Conservation (phyloP, 148 eudicot genomes). For the Vaccinium corymbosum region DNA sequence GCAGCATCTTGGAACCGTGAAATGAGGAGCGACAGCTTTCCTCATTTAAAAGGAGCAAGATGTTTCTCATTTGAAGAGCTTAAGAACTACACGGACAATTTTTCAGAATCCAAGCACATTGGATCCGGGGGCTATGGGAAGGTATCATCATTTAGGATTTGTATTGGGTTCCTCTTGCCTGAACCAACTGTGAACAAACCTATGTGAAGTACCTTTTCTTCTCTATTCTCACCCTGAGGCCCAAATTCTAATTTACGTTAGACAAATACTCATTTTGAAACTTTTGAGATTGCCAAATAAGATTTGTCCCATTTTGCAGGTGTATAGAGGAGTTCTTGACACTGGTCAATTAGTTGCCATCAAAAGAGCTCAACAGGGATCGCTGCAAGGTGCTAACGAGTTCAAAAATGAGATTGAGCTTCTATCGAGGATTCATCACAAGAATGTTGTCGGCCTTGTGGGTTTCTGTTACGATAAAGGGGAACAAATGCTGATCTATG, state of each 20-base stretch:
- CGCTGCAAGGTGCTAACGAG: slow-evolving; percentile 58
- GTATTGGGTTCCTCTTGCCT: slow-evolving; percentile 20
- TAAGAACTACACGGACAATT: slow-evolving; percentile 39
- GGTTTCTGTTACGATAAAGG: slow-evolving; percentile 59
- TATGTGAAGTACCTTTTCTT: not conserved
- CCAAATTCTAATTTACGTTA: not conserved
- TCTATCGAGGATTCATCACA: slow-evolving; percentile 66
- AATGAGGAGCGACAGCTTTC: slow-evolving; percentile 20
- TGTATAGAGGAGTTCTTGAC: slow-evolving; percentile 49
- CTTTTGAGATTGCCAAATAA: not conserved
- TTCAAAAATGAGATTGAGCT: slow-evolving; percentile 68
- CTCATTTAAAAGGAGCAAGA: slow-evolving; percentile 19
- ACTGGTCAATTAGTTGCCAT: slow-evolving; percentile 48
- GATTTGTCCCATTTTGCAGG: slow-evolving; percentile 18
- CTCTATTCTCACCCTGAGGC: not conserved
- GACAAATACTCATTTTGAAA: not conserved
- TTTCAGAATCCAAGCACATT: slow-evolving; percentile 40
- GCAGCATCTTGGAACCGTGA: slow-evolving; percentile 61
- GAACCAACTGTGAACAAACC: not conserved
- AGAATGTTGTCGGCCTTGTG: slow-evolving; percentile 53
- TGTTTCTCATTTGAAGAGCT: slow-evolving; percentile 46
- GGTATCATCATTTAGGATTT: not conserved
- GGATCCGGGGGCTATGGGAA: slow-evolving; percentile 28
- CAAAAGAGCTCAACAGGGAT: slow-evolving; percentile 55
- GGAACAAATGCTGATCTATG: slow-evolving; percentile 61